Percentiles rank a stretch among this genome's conserved stretches.
Conservation (phyloP, 83 land plant genomes). For the Thuja plicata region DNA sequence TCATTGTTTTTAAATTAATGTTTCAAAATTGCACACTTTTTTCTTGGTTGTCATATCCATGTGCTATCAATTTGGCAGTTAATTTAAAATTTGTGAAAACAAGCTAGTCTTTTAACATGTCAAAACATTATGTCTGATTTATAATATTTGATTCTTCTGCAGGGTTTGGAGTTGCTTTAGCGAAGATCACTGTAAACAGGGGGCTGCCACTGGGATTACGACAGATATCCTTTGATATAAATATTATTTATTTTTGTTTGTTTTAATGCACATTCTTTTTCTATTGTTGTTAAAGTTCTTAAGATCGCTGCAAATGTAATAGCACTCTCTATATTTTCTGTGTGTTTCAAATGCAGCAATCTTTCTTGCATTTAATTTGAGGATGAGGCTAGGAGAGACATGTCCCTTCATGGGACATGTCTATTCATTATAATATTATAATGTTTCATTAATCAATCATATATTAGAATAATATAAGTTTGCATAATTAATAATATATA, state of each 20-base stretch:
- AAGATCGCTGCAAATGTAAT: too few relatives aligned
- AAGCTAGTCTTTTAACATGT: conserved; percentile 3
- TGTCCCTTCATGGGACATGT: too few relatives aligned
- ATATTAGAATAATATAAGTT: too few relatives aligned
- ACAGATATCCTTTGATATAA: conserved; percentile 77
- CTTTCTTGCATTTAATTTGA: too few relatives aligned
- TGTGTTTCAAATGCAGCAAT: too few relatives aligned
- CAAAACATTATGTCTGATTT: neutral
- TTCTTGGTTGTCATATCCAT: neutral
- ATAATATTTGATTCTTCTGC: conserved; percentile 18
- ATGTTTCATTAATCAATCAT: too few relatives aligned
- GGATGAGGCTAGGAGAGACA: too few relatives aligned
- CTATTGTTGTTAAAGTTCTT: neutral
- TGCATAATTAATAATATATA: too few relatives aligned
- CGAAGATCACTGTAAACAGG: conserved; percentile 70
- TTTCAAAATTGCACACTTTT: neutral
- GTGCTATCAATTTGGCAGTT: neutral
- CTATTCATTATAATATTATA: too few relatives aligned
- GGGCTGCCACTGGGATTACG: conserved; percentile 79
- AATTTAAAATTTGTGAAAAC: neutral
- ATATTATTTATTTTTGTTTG: conserved; percentile 9
- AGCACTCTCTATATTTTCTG: too few relatives aligned
- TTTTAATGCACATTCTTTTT: neutral
- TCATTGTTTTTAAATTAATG: neutral
- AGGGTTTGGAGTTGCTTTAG: conserved; percentile 92